Evolutionary conservation across 2,329 filamentous ascomycete species (phyloP), one percentile per base, ranked within the genome.

Genomic region (Fusarium napiforme): DNA sequence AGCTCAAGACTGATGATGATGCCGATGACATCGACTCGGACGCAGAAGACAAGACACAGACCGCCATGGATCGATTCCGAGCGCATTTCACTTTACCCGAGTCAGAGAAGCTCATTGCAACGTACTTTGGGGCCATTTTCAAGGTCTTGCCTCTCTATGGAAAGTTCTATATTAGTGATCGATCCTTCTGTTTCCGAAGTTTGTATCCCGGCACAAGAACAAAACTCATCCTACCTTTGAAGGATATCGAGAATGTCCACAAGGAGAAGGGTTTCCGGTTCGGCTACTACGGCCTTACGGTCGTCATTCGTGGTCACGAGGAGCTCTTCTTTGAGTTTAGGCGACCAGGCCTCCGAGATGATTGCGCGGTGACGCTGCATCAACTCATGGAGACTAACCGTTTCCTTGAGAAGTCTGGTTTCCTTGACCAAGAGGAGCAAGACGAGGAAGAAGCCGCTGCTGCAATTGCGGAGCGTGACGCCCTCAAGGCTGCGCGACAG

Each of bases 281-380:
- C 77, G 94, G 95, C 11, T 98, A 97, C 76, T 93, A 94, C 26
- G 96, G 95, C 9, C 87, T 99, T 45, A 94, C 97, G 0, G 86
- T 98, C n/a, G 93, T 97, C 9, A 97, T 99, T 72, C 91, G 93
- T 60, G 96, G 95, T 1, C 94, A 98, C 70, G 96, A 98, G 80
- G 96, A 98, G 82, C 84, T 99, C 2, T 98, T 98, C 82, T 98
- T 99, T 78, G 96, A 99, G 80, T 98, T 98, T 79, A 89, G 89
- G 59, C 89, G 91, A 53, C 85, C 89, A 3, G 95, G 95, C 39
- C 87, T 92, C 64, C 91, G 96, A 61, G 96, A 99, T 78, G 96
- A 98, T 81, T 98, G 95, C 79, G 90, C 93, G 5, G 89, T 97
- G 36, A 97, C 93, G 9, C 82, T 98, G 23, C 86, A 97, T 43